These are phyloP conservation scores for Phoenix dactylifera DNA, from an alignment of 176 grass and related monocot species.

Conservation along the genomic window DNA sequence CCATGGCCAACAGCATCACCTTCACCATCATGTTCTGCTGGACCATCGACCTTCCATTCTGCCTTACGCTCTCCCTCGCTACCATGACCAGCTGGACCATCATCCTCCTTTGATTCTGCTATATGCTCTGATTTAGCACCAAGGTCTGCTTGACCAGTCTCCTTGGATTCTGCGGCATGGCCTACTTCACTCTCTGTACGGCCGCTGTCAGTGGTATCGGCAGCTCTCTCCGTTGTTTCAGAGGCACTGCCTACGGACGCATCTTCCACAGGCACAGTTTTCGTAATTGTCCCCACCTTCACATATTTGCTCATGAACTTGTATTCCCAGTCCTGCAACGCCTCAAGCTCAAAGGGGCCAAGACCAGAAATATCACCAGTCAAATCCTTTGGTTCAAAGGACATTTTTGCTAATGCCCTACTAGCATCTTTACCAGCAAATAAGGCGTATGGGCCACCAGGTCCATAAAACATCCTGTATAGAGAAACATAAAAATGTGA, in stretches of 20 bases:
- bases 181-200: neutral
- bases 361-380: slow-evolving; percentile 70
- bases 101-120: too few species aligned
- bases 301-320: slow-evolving; percentile 72
- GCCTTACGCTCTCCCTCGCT: too few species aligned
- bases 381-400: slow-evolving; percentile 60
- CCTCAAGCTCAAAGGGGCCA: slow-evolving; percentile 48
- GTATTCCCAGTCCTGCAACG: slow-evolving; percentile 72
- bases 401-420: slow-evolving; percentile 83
- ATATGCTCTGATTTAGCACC: neutral
- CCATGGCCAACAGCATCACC: too few species aligned
- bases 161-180: neutral
- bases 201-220: neutral
- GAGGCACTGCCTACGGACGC: neutral
- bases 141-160: neutral
- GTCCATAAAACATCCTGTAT: slow-evolving; percentile 84
- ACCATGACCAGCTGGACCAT: too few species aligned
- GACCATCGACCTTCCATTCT: too few species aligned
- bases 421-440: slow-evolving; percentile 86
- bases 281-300: slow-evolving; percentile 54
- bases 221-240: neutral
- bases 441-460: slow-evolving; percentile 58
- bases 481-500: too few species aligned
- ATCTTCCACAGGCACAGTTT: neutral
- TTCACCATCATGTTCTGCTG: too few species aligned